phyloP scores from a whole-genome alignment of 805 yeast genomes.

The Ogataea henricii region DNA sequence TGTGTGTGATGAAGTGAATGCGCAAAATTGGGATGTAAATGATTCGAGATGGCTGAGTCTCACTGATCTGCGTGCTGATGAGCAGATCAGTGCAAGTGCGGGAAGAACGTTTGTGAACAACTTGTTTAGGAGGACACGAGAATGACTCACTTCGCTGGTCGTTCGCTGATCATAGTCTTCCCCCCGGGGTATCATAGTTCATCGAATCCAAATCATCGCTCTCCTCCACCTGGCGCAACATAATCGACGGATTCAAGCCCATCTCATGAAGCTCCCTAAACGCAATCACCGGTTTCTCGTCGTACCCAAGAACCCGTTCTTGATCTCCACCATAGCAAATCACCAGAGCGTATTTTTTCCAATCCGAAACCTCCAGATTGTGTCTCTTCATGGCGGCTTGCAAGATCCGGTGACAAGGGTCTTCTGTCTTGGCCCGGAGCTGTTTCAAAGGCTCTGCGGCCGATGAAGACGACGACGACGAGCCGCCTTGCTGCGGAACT shows the following conservation, averaged over 20 bases:
- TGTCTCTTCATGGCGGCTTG: slow-evolving; percentile 89
- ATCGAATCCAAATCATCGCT: slow-evolving; percentile 31
- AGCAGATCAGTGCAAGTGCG: no score
- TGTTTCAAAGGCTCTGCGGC: slow-evolving; percentile 73
- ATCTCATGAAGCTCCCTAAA: slow-evolving; percentile 82
- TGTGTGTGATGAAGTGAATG: no score
- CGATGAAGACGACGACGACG: slow-evolving; percentile 7
- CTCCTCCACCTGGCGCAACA: slow-evolving; percentile 83
- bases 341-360: slow-evolving; percentile 86
- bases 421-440: slow-evolving; percentile 82
- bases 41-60: no score
- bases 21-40: no score
- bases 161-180: slow-evolving; percentile 24
- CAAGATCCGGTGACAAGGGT: slow-evolving; percentile 84
- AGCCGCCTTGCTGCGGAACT: background rate
- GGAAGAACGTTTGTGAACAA: no score
- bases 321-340: slow-evolving; percentile 91
- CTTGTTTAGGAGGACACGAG: no score
- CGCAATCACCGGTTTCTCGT: slow-evolving; percentile 85
- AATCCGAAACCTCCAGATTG: slow-evolving; percentile 72
- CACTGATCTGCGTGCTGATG: no score
- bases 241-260: slow-evolving; percentile 87
- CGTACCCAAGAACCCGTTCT: slow-evolving; percentile 77
- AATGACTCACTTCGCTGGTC: background rate
- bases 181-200: slow-evolving; percentile 43